Percentiles rank a stretch among this genome's conserved stretches.
These are phyloP conservation scores for Silene latifolia DNA, from an alignment of 148 eudicot species.

Conservation along the genomic window DNA sequence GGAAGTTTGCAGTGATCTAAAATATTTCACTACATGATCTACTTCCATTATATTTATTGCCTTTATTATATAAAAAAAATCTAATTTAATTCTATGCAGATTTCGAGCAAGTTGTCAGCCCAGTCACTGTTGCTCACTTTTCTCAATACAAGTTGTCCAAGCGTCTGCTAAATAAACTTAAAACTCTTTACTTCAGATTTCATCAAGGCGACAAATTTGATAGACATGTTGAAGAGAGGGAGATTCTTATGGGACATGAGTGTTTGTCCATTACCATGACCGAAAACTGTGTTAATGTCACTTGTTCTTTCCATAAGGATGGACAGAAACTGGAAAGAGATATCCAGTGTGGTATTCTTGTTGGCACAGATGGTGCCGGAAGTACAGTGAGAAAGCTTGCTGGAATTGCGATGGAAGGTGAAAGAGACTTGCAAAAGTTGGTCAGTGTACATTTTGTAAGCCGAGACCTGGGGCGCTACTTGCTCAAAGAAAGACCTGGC, in stretches of 20 bases:
- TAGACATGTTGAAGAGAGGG: conserved; percentile 35
- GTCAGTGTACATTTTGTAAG: conserved; percentile 81
- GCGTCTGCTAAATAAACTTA: conserved; percentile 57
- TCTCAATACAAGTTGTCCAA: conserved; percentile 75
- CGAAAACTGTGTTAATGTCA: conserved; percentile 51
- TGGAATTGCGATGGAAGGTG: conserved; percentile 73
- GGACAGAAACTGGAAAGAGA: conserved; percentile 47
- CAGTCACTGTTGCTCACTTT: conserved; percentile 85
- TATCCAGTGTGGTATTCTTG: conserved; percentile 59
- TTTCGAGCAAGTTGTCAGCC: conserved; percentile 78
- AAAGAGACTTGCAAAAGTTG: conserved; percentile 81
- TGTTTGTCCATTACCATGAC: conserved; percentile 47
- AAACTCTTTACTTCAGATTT: conserved; percentile 46
- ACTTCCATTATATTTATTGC: neutral
- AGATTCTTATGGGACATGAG: conserved; percentile 85
- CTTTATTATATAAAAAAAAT: neutral
- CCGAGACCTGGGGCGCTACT: conserved; percentile 63
- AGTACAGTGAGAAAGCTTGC: conserved; percentile 70
- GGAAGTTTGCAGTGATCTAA: neutral
- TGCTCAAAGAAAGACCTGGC: conserved; percentile 80
- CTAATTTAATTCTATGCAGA: conserved; percentile 42
- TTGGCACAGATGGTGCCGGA: conserved; percentile 91
- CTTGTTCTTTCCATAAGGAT: conserved; percentile 44
- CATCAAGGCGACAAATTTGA: conserved; percentile 29
- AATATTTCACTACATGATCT: neutral